A percentile compares a stretch with the other conserved stretches of the same genome.
Conservation (phyloP, 805 yeast species). For the Cyberlindnera sargentensis region DNA sequence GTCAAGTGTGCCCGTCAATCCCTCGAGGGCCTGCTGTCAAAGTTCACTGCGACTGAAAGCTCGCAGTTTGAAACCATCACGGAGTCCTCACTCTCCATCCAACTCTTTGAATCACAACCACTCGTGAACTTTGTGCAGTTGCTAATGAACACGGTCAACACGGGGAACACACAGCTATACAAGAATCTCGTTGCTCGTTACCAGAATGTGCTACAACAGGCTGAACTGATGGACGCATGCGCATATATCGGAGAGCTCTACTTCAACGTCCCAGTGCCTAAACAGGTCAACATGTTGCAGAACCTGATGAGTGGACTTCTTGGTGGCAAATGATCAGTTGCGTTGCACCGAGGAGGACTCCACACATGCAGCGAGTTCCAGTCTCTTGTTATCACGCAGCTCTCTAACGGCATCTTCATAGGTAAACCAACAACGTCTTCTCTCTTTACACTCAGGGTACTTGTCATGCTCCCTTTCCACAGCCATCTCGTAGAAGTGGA, state of each 20-base stretch:
- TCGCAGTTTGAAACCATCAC: conserved; percentile 20
- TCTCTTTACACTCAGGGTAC: conserved; percentile 69
- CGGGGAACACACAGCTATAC: conserved; percentile 45
- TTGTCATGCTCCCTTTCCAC: conserved; percentile 45
- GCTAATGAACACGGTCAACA: conserved; percentile 51
- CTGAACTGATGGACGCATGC: conserved; percentile 38
- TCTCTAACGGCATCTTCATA: conserved; percentile 62
- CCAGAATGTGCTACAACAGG: conserved; percentile 26
- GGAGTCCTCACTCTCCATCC: conserved; percentile 28
- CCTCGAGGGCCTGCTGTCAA: conserved; percentile 25
- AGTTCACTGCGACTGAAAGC: conserved; percentile 10
- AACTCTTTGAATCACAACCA: conserved; percentile 34
- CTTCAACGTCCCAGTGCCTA: conserved; percentile 50
- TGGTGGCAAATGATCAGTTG: neutral
- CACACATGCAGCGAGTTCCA: conserved; percentile 61
- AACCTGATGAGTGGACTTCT: conserved; percentile 72
- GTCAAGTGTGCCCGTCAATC: conserved; percentile 48
- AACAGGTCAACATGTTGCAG: conserved; percentile 51
- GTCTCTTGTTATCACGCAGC: conserved; percentile 48
- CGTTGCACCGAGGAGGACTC: conserved; percentile 41
- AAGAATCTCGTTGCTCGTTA: conserved; percentile 47
- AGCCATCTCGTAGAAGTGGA: conserved; percentile 76
- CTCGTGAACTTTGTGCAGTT: conserved; percentile 66
- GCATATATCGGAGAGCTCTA: conserved; percentile 53
- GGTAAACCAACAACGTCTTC: conserved; percentile 72